Conservation (phyloP, 805 yeast species). For the Helenozyma rhizophorensis region DNA sequence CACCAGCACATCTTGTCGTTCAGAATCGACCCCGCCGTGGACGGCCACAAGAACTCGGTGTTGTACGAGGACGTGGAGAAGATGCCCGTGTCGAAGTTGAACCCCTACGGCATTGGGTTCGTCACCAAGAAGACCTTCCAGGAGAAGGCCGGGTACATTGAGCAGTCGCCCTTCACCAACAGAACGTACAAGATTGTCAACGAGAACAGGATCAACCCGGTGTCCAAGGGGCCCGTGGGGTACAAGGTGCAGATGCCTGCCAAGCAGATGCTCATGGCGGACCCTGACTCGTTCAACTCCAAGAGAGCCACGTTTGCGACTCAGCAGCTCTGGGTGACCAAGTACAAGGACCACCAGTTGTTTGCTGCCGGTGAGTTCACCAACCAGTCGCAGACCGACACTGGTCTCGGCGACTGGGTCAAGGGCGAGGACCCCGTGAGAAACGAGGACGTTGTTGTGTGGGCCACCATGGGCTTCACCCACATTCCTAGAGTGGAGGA, state of each 20-base stretch:
- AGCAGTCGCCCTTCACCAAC: constrained; percentile 71
- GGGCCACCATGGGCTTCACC: constrained; percentile 80
- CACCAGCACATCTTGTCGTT: constrained; percentile 79
- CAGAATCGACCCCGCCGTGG: constrained; percentile 79
- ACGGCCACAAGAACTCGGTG: constrained; percentile 75
- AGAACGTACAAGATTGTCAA: constrained; percentile 73
- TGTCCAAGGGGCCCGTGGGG: constrained; percentile 68
- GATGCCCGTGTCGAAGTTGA: constrained; percentile 50
- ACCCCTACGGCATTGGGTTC: constrained; percentile 71
- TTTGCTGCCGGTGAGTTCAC: constrained; percentile 86
- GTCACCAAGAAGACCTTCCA: constrained; percentile 57
- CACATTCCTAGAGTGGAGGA: constrained; percentile 82
- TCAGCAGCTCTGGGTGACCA: constrained; percentile 78
- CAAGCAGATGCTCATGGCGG: constrained; percentile 69
- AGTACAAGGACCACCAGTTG: constrained; percentile 65
- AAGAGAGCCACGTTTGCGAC: constrained; percentile 75
- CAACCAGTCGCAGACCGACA: constrained; percentile 67
- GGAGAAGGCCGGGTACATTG: constrained; percentile 68
- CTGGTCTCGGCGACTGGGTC: constrained; percentile 71
- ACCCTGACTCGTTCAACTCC: constrained; percentile 56
- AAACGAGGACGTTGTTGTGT: constrained; percentile 70
- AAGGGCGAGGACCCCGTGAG: constrained; percentile 63
- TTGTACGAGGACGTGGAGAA: constrained; percentile 65
- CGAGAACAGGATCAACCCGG: constrained; percentile 65
- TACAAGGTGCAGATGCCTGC: constrained; percentile 74